Evolutionary conservation across 495 filamentous ascomycete species (phyloP).

Genomic region (Xylaria sp.): DNA sequence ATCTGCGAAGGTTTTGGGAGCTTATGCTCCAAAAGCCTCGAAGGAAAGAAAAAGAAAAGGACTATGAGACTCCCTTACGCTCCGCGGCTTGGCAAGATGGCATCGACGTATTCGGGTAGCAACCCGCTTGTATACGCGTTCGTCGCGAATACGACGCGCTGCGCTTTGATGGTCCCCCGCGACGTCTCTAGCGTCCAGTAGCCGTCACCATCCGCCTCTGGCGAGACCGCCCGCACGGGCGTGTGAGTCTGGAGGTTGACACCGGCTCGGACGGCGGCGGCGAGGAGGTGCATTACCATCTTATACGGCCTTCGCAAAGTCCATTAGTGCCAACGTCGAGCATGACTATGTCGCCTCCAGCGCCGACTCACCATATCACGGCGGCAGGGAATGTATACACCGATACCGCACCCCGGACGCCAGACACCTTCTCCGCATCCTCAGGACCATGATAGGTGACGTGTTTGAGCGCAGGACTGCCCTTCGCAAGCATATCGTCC

Average conservation of each 20-base stretch:
- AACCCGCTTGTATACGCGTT: slow-evolving; percentile 68
- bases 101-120: slow-evolving; percentile 55
- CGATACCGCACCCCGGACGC: slow-evolving; percentile 28
- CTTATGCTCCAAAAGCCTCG: background rate
- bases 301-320: slow-evolving; percentile 58
- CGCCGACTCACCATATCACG: slow-evolving; percentile 44
- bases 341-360: slow-evolving; percentile 52
- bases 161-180: slow-evolving; percentile 54
- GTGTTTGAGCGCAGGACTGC: slow-evolving; percentile 42
- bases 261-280: slow-evolving; percentile 44
- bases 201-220: slow-evolving; percentile 34
- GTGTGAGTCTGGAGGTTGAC: slow-evolving; percentile 45
- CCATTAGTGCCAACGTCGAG: background rate
- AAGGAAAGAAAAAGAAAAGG: background rate
- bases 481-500: slow-evolving; percentile 46
- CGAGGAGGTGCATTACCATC: slow-evolving; percentile 62
- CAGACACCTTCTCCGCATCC: slow-evolving; percentile 31
- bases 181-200: slow-evolving; percentile 57
- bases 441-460: slow-evolving; percentile 39
- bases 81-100: slow-evolving; percentile 64
- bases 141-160: slow-evolving; percentile 64
- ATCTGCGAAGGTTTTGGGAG: background rate
- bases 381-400: slow-evolving; percentile 44
- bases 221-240: slow-evolving; percentile 32
- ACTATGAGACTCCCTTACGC: background rate